phyloP scores from a whole-genome alignment of 129 eudicot species.

The Arctium lappa region DNA sequence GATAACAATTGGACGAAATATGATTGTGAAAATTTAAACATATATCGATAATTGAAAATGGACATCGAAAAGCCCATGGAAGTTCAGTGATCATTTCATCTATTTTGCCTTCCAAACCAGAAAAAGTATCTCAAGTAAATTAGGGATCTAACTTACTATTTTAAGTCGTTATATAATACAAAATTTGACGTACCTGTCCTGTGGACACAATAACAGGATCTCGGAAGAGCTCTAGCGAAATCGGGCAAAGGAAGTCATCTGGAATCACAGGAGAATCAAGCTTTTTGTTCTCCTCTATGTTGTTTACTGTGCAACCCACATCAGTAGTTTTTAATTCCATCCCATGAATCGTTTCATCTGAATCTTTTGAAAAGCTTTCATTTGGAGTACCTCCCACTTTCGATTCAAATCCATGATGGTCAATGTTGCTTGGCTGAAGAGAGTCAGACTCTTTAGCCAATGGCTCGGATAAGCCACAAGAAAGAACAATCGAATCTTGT shows the following conservation, averaged over 20 bases:
- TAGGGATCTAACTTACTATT: background rate
- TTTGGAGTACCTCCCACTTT: constrained; percentile 27
- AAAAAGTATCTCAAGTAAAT: background rate
- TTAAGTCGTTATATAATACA: background rate
- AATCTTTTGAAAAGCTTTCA: constrained; percentile 24
- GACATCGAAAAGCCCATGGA: background rate
- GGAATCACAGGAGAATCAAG: constrained; percentile 50
- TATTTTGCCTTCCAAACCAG: background rate
- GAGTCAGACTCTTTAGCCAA: constrained; percentile 40
- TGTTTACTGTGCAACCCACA: constrained; percentile 14
- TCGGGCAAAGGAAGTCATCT: constrained; percentile 75
- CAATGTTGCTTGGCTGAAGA: constrained; percentile 29
- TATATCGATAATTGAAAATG: background rate
- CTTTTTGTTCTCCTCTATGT: constrained; percentile 48
- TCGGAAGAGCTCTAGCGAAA: constrained; percentile 78
- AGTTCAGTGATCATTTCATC: background rate
- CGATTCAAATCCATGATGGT: constrained; percentile 39
- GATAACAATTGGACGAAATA: background rate
- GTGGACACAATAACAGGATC: constrained; percentile 93
- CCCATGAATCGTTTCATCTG: constrained; percentile 25
- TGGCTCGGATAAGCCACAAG: constrained; percentile 46
- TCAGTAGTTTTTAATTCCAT: constrained; percentile 28
- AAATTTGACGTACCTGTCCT: constrained; percentile 61
- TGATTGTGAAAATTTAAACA: background rate
- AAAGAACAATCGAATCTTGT: constrained; percentile 21